Percentiles rank a stretch among this genome's conserved stretches.
Evolutionary conservation across 306 rosid species (phyloP).

Genomic region (Quercus berberidifolia): DNA sequence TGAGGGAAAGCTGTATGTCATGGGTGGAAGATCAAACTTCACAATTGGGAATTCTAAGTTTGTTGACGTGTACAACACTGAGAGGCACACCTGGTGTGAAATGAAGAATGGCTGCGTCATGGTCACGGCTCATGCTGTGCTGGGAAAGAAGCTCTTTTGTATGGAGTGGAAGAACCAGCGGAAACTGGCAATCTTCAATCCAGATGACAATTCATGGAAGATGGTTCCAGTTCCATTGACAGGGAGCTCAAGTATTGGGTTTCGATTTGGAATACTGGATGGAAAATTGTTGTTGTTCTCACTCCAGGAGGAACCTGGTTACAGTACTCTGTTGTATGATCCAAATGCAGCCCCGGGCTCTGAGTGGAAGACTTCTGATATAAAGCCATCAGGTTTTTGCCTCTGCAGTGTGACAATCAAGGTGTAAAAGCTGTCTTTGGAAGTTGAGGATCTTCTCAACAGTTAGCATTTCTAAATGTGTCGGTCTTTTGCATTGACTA

Average conservation of each 20-base stretch:
- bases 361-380: constrained; percentile 76
- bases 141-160: constrained; percentile 78
- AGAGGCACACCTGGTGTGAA: constrained; percentile 71
- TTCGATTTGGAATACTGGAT: constrained; percentile 69
- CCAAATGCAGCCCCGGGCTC: constrained; percentile 77
- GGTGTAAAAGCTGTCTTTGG: constrained; percentile 37
- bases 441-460: constrained; percentile 11
- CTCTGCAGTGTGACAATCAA: constrained; percentile 77
- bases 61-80: constrained; percentile 73
- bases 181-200: constrained; percentile 66
- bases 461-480: not conserved
- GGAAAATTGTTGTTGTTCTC: constrained; percentile 76
- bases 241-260: constrained; percentile 72
- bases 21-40: constrained; percentile 97
- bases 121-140: constrained; percentile 91
- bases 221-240: constrained; percentile 75
- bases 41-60: constrained; percentile 89
- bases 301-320: constrained; percentile 49
- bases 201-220: constrained; percentile 78
- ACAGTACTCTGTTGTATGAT: constrained; percentile 69
- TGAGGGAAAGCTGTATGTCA: constrained; percentile 86
- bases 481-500: not conserved
- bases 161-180: constrained; percentile 98
- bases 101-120: constrained; percentile 96
- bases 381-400: constrained; percentile 80